Base-by-base conservation (phyloP, 345 rosid species). In the Gossypium bickii region DNA sequence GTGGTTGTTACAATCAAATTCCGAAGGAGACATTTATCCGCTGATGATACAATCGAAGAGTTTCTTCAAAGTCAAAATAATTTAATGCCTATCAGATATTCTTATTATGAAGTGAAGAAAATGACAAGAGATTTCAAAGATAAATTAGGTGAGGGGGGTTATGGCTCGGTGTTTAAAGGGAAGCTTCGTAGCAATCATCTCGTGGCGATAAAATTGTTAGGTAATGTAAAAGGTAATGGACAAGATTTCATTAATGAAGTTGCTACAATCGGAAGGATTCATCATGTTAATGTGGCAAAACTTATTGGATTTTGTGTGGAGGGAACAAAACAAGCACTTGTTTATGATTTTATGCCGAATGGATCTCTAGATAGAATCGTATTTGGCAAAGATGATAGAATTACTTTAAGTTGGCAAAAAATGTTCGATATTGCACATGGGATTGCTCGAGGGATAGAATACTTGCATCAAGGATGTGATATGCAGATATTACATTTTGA, bases 281-380 rank as follows among this genome's bases (percentile, higher is more conserved):
- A 81, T 65, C 81, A 81, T 66, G 69, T 78, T 55, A 81, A 81
- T 29, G 77, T 81, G 9, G 79, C 64, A 6, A 48, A 73, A n/a
- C 59, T 78, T 64, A 53, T 71, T 0, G 83, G 83, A 16, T 81
- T 74, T 53, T 81, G 79, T 8, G 76, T 44, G 0, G 78, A 78
- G 2, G 81, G 81, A n/a, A 41, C 49, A 5, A 71, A 57, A 41
- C 68, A 80, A 57, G 81, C 75, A 11, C 75, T 81, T 12, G 74
- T 81, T 9, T 81, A 74, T 16, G 83, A 81, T 41, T 81, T 74
- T 38, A 49, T 74, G 49, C 67, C 78, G 2, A 82, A 74, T 57
- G 78, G 76, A 71, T 82, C 82, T 27, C 71, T 82, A 10, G 82
- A 82, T 48, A 74, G 44, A 63, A 59, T 64, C 43, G 49, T 79